Conservation (phyloP, 768 basidiomycete genomes). For the Boletus reticulatus region DNA sequence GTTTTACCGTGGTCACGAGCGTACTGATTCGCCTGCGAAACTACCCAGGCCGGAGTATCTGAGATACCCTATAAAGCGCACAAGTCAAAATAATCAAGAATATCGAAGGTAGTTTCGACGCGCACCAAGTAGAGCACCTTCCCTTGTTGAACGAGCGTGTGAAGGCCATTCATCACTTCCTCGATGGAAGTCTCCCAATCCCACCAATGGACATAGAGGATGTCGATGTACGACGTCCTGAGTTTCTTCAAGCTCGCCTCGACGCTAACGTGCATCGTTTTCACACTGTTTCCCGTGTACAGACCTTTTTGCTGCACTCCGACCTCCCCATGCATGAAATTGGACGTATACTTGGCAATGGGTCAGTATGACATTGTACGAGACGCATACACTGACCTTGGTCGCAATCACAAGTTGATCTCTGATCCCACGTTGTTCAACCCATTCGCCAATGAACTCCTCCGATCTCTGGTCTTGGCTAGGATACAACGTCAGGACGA, state of each 20-base stretch:
- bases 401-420: slow-evolving; percentile 51
- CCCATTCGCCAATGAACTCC: slow-evolving; percentile 51
- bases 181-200: slow-evolving; percentile 44
- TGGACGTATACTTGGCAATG: slow-evolving; percentile 18
- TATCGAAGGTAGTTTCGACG: background rate
- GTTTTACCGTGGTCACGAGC: slow-evolving; percentile 46
- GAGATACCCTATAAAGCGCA: slow-evolving; percentile 33
- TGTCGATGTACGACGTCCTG: slow-evolving; percentile 57
- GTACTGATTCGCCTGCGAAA: slow-evolving; percentile 48
- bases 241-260: slow-evolving; percentile 47
- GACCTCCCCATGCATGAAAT: slow-evolving; percentile 15
- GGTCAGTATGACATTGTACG: background rate
- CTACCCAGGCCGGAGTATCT: slow-evolving; percentile 50
- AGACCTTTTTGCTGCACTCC: slow-evolving; percentile 22
- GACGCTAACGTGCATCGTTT: slow-evolving; percentile 33
- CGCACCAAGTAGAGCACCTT: slow-evolving; percentile 43
- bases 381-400: slow-evolving; percentile 28
- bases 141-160: slow-evolving; percentile 40
- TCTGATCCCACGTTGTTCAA: slow-evolving; percentile 38
- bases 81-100: background rate
- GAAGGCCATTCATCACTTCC: slow-evolving; percentile 47
- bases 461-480: slow-evolving; percentile 58
- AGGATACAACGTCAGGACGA: background rate
- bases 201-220: slow-evolving; percentile 57
- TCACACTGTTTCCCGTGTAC: slow-evolving; percentile 38